These are phyloP conservation scores for Xylariaceae sp. DNA, from an alignment of 2,329 filamentous ascomycete species.

Conservation along the genomic window DNA sequence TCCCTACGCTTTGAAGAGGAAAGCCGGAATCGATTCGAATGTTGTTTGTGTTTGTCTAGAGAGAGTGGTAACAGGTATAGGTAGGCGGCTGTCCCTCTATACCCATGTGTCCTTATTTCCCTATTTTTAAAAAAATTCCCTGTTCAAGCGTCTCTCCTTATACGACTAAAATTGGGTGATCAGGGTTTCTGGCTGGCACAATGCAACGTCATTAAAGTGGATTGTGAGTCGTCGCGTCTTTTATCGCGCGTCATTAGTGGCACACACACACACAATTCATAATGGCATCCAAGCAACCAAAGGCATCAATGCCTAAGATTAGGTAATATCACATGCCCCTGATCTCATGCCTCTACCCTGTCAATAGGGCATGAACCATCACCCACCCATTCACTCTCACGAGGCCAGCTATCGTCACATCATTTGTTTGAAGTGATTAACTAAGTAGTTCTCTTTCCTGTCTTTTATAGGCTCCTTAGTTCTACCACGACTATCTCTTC, in stretches of 20 bases:
- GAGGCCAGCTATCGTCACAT: neutral
- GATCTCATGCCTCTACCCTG: neutral
- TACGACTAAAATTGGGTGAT: neutral
- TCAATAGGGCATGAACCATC: neutral
- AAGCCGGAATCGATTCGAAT: neutral
- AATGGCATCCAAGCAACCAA: too few relatives aligned
- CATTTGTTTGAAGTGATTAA: too few relatives aligned
- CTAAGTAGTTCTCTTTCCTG: too few relatives aligned
- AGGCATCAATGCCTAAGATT: too few relatives aligned
- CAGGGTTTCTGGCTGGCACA: conserved; percentile 9
- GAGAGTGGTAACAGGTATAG: neutral
- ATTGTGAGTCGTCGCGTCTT: neutral
- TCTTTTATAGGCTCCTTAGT: too few relatives aligned
- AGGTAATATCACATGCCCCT: neutral
- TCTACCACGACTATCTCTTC: too few relatives aligned
- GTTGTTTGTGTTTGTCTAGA: neutral
- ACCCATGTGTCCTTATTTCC: conserved; percentile 13
- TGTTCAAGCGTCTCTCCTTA: too few relatives aligned
- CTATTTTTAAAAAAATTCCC: too few relatives aligned
- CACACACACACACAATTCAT: too few relatives aligned
- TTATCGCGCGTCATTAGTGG: too few relatives aligned
- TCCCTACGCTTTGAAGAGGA: too few relatives aligned
- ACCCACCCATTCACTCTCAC: neutral
- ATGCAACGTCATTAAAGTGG: conserved; percentile 21
- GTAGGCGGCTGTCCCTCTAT: conserved; percentile 1